These are phyloP conservation scores for Scortechinia acanthostroma DNA, from an alignment of 2,329 filamentous ascomycete species.

Conservation along the genomic window DNA sequence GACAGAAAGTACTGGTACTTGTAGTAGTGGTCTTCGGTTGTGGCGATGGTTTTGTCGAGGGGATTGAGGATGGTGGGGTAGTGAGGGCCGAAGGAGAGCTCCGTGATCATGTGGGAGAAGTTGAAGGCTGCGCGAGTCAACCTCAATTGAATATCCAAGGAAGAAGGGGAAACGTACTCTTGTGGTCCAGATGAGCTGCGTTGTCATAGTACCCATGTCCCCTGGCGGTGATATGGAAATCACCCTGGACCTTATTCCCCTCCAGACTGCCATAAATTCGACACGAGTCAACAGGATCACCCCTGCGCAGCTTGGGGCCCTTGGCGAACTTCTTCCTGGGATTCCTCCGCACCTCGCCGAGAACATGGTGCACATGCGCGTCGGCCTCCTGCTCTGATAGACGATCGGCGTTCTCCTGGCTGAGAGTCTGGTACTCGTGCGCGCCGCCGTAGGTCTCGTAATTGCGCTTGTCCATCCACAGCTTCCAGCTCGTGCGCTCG, in stretches of 20 bases:
- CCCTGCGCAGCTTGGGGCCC: slow-evolving; percentile 39
- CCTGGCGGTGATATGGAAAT: slow-evolving; percentile 61
- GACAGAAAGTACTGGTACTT: slow-evolving; percentile 65
- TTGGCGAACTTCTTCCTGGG: slow-evolving; percentile 44
- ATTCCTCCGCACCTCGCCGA: slow-evolving; percentile 42
- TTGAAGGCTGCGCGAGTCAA: slow-evolving; percentile 41
- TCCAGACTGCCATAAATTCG: slow-evolving; percentile 56
- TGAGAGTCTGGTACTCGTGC: slow-evolving; percentile 32
- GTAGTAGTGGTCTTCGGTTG: slow-evolving; percentile 46
- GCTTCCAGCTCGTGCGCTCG: slow-evolving; percentile 48
- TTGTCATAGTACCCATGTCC: slow-evolving; percentile 59
- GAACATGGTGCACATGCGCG: slow-evolving; percentile 52
- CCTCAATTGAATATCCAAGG: not conserved
- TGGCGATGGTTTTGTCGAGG: slow-evolving; percentile 53
- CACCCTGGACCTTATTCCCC: slow-evolving; percentile 63
- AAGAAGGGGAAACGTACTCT: slow-evolving; percentile 24
- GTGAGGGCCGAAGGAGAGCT: slow-evolving; percentile 61
- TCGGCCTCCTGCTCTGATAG: slow-evolving; percentile 40
- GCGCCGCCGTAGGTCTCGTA: slow-evolving; percentile 22
- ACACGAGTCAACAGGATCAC: slow-evolving; percentile 40
- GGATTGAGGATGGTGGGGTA: slow-evolving; percentile 57
- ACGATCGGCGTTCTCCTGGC: slow-evolving; percentile 24
- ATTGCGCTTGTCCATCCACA: slow-evolving; percentile 43
- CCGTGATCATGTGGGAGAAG: slow-evolving; percentile 61
- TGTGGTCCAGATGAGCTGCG: slow-evolving; percentile 50